phyloP scores from a whole-genome alignment of 2,329 filamentous ascomycete species.

The Truncatella angustata region DNA sequence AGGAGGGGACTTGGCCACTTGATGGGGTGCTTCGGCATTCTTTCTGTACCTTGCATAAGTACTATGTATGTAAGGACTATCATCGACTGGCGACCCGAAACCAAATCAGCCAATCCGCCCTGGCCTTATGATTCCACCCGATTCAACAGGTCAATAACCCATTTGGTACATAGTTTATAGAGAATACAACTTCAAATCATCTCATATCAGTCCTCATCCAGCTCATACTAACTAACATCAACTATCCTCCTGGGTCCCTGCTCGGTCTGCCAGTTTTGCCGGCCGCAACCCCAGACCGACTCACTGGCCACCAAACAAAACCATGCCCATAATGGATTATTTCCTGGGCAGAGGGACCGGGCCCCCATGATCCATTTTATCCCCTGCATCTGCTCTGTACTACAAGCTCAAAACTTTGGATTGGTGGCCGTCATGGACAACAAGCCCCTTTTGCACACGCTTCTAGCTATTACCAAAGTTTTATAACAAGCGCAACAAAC shows the following conservation, averaged over 20 bases:
- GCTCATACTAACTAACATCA: too few relatives aligned
- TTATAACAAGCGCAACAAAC: neutral
- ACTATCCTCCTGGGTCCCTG: too few relatives aligned
- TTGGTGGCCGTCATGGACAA: neutral
- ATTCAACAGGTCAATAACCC: too few relatives aligned
- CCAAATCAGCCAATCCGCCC: neutral
- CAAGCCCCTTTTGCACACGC: neutral
- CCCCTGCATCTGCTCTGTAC: neutral
- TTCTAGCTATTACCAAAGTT: neutral
- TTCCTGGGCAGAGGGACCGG: neutral
- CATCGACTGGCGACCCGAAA: neutral
- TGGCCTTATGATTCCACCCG: too few relatives aligned
- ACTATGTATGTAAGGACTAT: neutral
- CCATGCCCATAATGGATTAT: too few relatives aligned
- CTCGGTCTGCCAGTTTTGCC: too few relatives aligned
- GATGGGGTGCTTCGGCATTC: neutral
- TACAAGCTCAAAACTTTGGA: neutral
- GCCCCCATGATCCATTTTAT: neutral
- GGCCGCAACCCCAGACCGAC: neutral
- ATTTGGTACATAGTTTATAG: too few relatives aligned
- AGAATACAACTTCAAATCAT: neutral
- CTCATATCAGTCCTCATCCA: too few relatives aligned
- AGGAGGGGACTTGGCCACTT: too few relatives aligned
- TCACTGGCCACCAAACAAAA: too few relatives aligned
- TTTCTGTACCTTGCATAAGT: slow-evolving; percentile 5